These are phyloP conservation scores for Pontederia paniculata DNA, from an alignment of 176 grass and related monocot genomes.

Conservation along the genomic window DNA sequence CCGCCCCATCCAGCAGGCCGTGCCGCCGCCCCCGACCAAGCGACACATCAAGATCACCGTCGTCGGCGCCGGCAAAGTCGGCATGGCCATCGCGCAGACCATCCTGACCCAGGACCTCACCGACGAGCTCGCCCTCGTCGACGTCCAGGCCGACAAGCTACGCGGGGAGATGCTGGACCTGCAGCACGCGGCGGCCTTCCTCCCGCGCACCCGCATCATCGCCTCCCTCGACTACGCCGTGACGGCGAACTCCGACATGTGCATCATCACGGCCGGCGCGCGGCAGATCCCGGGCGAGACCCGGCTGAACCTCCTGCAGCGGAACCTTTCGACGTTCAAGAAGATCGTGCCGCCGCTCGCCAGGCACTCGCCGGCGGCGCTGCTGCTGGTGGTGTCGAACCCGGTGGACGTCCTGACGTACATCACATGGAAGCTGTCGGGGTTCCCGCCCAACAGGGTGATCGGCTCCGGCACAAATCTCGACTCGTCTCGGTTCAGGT, in stretches of 20 bases:
- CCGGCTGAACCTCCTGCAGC: constrained; percentile 13
- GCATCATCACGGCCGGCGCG: constrained; percentile 47
- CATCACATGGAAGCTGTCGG: too few species aligned
- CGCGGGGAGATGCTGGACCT: constrained; percentile 89
- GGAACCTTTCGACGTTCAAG: too few species aligned
- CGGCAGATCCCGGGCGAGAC: constrained; percentile 52
- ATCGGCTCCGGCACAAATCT: too few species aligned
- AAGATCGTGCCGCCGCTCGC: too few species aligned
- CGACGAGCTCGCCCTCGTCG: constrained; percentile 82
- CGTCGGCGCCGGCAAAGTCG: constrained; percentile 67
- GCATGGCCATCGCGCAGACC: constrained; percentile 92
- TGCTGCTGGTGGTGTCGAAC: too few species aligned
- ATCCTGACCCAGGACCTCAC: constrained; percentile 63
- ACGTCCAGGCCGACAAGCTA: constrained; percentile 48
- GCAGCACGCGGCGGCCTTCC: constrained; percentile 80
- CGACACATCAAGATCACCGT: constrained; percentile 49
- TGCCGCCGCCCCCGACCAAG: constrained; percentile 5
- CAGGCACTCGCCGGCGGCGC: too few species aligned
- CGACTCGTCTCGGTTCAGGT: too few species aligned
- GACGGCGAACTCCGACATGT: constrained; percentile 35
- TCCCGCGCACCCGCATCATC: constrained; percentile 42
- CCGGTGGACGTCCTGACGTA: too few species aligned
- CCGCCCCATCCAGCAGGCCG: constrained; percentile 21
- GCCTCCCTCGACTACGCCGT: constrained; percentile 33
- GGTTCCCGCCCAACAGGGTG: too few species aligned